phyloP scores from a whole-genome alignment of 106 monocot genomes.

The Gastrodia elata region DNA sequence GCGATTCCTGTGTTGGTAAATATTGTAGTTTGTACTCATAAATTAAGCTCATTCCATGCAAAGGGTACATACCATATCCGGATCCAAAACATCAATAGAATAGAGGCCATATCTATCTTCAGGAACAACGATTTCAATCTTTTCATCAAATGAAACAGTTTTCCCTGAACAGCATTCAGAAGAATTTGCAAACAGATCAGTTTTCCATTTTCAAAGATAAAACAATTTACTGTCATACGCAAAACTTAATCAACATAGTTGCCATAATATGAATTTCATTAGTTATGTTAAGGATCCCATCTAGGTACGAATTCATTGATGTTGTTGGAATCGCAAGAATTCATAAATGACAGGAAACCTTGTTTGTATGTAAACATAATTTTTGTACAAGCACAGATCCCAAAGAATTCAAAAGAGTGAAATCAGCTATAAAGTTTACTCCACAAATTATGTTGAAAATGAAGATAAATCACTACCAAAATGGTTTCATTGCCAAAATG shows the following conservation, averaged over 20 bases:
- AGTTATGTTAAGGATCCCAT: not conserved
- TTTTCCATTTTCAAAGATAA: not conserved
- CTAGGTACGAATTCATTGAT: not conserved
- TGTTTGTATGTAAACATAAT: too few relatives aligned
- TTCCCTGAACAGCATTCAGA: slow-evolving; percentile 38
- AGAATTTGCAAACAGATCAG: slow-evolving; percentile 8
- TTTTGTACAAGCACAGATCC: not conserved
- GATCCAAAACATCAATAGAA: slow-evolving; percentile 84
- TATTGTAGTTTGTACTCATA: slow-evolving; percentile 1
- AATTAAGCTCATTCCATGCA: not conserved
- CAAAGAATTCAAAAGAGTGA: not conserved
- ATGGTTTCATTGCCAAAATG: not conserved
- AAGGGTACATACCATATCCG: slow-evolving; percentile 69
- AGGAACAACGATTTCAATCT: slow-evolving; percentile 72
- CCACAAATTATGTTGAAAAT: not conserved
- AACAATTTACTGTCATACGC: not conserved
- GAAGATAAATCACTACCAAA: not conserved
- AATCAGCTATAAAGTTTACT: too few relatives aligned
- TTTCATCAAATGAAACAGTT: slow-evolving; percentile 69
- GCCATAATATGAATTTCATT: not conserved
- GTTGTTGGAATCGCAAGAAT: not conserved
- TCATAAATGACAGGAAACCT: not conserved
- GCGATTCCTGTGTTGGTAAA: not conserved
- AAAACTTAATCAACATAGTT: slow-evolving; percentile 1
- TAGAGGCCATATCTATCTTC: slow-evolving; percentile 87